A percentile compares a stretch with the other conserved stretches of the same genome.
These are phyloP conservation scores for Tulasnella sp. DNA, from an alignment of 768 basidiomycete genomes.

Conservation along the genomic window DNA sequence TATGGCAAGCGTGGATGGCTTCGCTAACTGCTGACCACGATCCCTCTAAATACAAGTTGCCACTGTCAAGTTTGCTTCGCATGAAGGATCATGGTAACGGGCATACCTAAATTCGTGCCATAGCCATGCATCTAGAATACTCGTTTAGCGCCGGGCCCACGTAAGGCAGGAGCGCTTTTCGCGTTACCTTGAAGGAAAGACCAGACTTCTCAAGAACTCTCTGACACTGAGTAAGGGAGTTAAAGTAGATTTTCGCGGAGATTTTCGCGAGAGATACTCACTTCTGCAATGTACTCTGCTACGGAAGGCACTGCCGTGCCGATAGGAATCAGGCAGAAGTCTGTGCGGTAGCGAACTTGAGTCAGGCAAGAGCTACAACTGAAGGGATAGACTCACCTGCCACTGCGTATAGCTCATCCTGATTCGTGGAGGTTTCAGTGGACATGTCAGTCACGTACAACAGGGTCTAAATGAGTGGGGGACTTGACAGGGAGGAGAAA, in stretches of 20 bases:
- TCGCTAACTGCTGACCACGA: conserved; percentile 77
- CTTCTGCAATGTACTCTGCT: conserved; percentile 17
- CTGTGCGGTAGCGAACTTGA: conserved; percentile 33
- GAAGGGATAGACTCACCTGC: conserved; percentile 44
- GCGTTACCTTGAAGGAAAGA: conserved; percentile 65
- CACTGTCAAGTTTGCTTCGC: neutral
- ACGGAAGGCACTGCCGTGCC: conserved; percentile 70
- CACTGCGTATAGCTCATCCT: conserved; percentile 61
- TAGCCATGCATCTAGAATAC: conserved; percentile 68
- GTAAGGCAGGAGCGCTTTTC: neutral
- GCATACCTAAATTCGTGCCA: conserved; percentile 76
- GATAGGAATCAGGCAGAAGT: conserved; percentile 84
- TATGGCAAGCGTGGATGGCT: conserved; percentile 87
- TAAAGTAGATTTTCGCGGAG: neutral
- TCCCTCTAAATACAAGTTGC: conserved; percentile 45
- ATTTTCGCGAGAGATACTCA: neutral
- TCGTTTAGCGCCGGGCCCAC: neutral
- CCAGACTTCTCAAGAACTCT: conserved; percentile 75
- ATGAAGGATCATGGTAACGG: neutral
- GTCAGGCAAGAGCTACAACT: neutral
- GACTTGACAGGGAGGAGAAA: neutral
- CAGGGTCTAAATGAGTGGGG: neutral
- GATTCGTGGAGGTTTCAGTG: neutral
- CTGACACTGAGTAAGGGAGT: conserved; percentile 46
- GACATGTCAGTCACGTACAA: neutral